Percentiles rank a stretch among this genome's conserved stretches.
Evolutionary conservation across 2,329 filamentous ascomycete genomes (phyloP).

Genomic region (Epichloe glyceriae): DNA sequence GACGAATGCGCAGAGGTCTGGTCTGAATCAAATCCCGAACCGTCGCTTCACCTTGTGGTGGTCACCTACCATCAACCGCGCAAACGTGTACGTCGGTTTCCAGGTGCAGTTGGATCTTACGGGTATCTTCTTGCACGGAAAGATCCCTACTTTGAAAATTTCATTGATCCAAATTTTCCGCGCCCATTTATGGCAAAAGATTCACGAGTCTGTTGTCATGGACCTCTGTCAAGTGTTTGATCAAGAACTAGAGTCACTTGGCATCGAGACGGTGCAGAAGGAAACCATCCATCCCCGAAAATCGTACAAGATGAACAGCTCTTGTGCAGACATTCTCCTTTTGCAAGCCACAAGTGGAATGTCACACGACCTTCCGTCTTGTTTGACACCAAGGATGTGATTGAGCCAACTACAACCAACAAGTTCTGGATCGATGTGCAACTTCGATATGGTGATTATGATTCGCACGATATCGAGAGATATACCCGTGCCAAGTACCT

Average conservation of each 20-base stretch:
- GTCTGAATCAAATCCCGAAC: constrained; percentile 97
- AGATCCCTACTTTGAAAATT: constrained; percentile 96
- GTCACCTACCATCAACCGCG: constrained; percentile 85
- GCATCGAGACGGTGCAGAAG: constrained; percentile 96
- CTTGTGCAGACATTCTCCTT: constrained; percentile 89
- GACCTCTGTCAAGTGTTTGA: constrained; percentile 98
- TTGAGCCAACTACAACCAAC: constrained; percentile 88
- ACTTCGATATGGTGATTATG: constrained; percentile 92
- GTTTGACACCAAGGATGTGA: constrained; percentile 92
- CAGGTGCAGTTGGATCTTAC: constrained; percentile 96
- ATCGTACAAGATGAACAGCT: constrained; percentile 99
- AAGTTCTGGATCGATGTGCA: constrained; percentile 99
- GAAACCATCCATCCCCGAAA: constrained; percentile 98
- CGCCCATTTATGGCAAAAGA: constrained; percentile 99
- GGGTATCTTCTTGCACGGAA: constrained; percentile 97
- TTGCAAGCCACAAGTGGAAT: constrained; percentile 98
- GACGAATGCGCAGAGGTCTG: constrained; percentile 90
- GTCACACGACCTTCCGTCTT: constrained; percentile 86
- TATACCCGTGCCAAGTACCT: constrained; percentile 97
- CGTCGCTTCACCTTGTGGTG: constrained; percentile 98
- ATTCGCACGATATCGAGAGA: constrained; percentile 96
- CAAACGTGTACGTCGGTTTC: constrained; percentile 98
- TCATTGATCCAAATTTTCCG: constrained; percentile 98
- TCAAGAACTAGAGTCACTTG: constrained; percentile 87
- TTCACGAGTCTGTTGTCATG: constrained; percentile 98